Evolutionary conservation across 495 filamentous ascomycete species (phyloP).

Genomic region (Podospora sp.): DNA sequence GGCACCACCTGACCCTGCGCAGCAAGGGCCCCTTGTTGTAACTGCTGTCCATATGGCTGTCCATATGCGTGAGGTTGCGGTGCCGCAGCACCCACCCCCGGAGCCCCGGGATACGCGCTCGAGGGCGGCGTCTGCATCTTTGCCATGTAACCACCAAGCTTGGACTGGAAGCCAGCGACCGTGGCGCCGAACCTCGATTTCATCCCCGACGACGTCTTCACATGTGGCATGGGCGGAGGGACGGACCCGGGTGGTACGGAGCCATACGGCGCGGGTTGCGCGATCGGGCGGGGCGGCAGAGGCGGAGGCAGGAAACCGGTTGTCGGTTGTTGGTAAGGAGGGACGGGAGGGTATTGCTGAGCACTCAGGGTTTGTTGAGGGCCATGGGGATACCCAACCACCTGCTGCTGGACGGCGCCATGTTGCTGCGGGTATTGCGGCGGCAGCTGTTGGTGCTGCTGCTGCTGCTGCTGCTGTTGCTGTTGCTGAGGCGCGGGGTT

Average conservation of each 20-base stretch:
- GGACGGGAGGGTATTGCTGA: neutral
- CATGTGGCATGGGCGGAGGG: neutral
- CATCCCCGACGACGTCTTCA: constrained; percentile 11
- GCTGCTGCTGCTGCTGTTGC: neutral
- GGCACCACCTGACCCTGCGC: too few species aligned
- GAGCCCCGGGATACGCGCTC: constrained; percentile 3
- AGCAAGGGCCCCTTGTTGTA: too few species aligned
- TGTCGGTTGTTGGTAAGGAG: neutral
- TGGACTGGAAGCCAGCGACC: constrained; percentile 16
- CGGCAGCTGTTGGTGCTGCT: neutral
- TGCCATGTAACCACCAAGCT: constrained; percentile 13
- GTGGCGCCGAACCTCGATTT: constrained; percentile 11
- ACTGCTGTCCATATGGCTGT: neutral
- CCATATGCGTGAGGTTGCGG: neutral
- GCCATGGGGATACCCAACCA: neutral
- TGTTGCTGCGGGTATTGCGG: constrained; percentile 4
- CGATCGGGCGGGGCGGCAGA: neutral
- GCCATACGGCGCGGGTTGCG: constrained; percentile 4
- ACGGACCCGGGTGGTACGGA: neutral
- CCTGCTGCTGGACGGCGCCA: constrained; percentile 4
- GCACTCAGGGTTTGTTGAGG: neutral
- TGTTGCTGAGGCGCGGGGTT: neutral
- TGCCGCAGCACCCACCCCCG: neutral
- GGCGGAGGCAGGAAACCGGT: neutral
- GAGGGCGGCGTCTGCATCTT: constrained; percentile 6